phyloP scores from a whole-genome alignment of 2,329 filamentous ascomycete species.

The Trichoderma endophyticum region DNA sequence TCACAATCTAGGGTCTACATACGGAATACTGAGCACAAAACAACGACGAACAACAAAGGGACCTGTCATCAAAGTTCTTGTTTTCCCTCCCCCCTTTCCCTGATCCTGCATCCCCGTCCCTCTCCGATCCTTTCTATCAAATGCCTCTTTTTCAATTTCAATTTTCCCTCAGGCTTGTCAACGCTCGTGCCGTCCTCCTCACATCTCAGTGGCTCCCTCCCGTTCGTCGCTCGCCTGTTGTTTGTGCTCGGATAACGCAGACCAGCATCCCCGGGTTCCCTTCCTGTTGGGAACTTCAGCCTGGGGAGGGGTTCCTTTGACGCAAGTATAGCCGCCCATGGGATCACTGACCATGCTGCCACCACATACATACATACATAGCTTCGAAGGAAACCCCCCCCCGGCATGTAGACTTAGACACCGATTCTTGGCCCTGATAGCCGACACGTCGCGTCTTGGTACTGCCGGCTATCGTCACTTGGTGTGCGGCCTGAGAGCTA shows the following conservation, averaged over 20 bases:
- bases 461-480: background rate
- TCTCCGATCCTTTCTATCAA: background rate
- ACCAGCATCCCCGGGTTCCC: background rate
- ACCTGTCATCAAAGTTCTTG: background rate
- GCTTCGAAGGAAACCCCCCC: background rate
- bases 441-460: background rate
- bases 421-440: background rate
- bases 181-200: constrained; percentile 1
- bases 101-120: background rate
- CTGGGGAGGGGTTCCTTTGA: background rate
- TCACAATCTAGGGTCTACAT: background rate
- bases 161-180: background rate
- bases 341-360: background rate
- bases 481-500: background rate
- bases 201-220: constrained; percentile 8
- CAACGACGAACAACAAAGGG: background rate
- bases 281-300: constrained; percentile 8
- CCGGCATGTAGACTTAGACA: constrained; percentile 13
- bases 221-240: background rate
- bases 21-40: background rate
- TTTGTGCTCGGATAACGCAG: background rate
- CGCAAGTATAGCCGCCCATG: constrained; percentile 4
- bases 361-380: no score
- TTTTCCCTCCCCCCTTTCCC: background rate
- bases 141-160: background rate